A percentile compares a stretch with the other conserved stretches of the same genome.
phyloP scores from a whole-genome alignment of 1,139 yeast genomes.

The Suhomyces bokatorum region DNA sequence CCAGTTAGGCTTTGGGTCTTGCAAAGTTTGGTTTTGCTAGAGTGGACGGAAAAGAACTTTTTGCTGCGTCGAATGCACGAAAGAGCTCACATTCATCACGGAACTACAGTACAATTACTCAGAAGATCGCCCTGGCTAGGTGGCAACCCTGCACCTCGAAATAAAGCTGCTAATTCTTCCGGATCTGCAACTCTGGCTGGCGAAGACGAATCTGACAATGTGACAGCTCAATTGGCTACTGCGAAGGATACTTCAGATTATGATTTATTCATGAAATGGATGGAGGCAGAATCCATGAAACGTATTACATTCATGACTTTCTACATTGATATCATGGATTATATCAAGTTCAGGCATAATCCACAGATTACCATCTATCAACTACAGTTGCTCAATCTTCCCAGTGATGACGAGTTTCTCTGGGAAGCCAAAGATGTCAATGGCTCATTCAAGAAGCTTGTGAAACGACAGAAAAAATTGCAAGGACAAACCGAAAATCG shows the following conservation, averaged over 20 bases:
- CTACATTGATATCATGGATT: slow-evolving; percentile 75
- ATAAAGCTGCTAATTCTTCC: slow-evolving; percentile 20
- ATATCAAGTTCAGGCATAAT: slow-evolving; percentile 77
- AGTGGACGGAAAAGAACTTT: slow-evolving; percentile 67
- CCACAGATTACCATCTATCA: slow-evolving; percentile 70
- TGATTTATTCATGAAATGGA: slow-evolving; percentile 56
- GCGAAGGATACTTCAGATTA: slow-evolving; percentile 25
- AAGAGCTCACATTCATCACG: slow-evolving; percentile 75
- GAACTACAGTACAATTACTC: slow-evolving; percentile 69
- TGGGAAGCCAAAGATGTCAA: slow-evolving; percentile 60
- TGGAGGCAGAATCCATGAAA: slow-evolving; percentile 75
- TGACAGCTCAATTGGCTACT: slow-evolving; percentile 19
- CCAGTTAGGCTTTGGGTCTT: slow-evolving; percentile 67
- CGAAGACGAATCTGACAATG: slow-evolving; percentile 33
- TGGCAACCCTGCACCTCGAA: slow-evolving; percentile 53
- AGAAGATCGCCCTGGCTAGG: slow-evolving; percentile 75
- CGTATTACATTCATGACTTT: slow-evolving; percentile 79
- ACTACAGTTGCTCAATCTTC: slow-evolving; percentile 65
- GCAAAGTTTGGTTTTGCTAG: slow-evolving; percentile 62
- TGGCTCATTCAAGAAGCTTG: slow-evolving; percentile 43
- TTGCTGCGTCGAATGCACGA: slow-evolving; percentile 63
- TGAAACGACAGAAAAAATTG: slow-evolving; percentile 39
- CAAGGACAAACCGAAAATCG: slow-evolving; percentile 18
- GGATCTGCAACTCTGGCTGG: slow-evolving; percentile 32
- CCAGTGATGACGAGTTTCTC: slow-evolving; percentile 68